phyloP scores from a whole-genome alignment of 768 basidiomycete genomes.

The Suillus brevipes region DNA sequence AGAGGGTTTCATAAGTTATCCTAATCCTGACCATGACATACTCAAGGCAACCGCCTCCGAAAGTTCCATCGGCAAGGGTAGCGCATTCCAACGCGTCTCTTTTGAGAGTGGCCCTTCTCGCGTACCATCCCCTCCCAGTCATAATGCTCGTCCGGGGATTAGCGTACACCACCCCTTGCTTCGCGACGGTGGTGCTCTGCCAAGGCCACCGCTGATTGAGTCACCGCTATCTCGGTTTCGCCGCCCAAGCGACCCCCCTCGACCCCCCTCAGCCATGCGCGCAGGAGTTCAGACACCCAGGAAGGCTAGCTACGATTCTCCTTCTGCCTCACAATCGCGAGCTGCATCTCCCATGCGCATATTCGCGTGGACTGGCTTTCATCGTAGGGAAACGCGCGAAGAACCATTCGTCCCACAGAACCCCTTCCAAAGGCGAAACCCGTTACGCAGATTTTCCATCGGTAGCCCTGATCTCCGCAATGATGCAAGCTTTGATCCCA shows the following conservation, averaged over 20 bases:
- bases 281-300: slow-evolving; percentile 18
- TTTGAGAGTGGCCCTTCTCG: slow-evolving; percentile 49
- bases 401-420: slow-evolving; percentile 59
- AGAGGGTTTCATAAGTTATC: slow-evolving; percentile 25
- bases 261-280: slow-evolving; percentile 16
- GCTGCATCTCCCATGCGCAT: slow-evolving; percentile 59
- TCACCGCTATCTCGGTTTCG: slow-evolving; percentile 7
- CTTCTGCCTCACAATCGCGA: slow-evolving; percentile 41
- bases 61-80: slow-evolving; percentile 41
- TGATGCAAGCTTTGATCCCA: slow-evolving; percentile 18
- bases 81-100: slow-evolving; percentile 52
- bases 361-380: slow-evolving; percentile 53
- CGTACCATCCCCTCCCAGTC: slow-evolving; percentile 35
- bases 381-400: slow-evolving; percentile 49
- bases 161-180: slow-evolving; percentile 37
- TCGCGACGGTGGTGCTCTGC: slow-evolving; percentile 16
- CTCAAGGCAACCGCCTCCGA: slow-evolving; percentile 34
- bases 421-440: slow-evolving; percentile 44
- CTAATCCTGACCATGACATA: slow-evolving; percentile 18
- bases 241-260: slow-evolving; percentile 4
- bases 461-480: slow-evolving; percentile 19
- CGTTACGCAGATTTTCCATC: slow-evolving; percentile 22
- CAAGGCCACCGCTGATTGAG: slow-evolving; percentile 9
- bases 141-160: slow-evolving; percentile 16
- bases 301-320: slow-evolving; percentile 28